Percentiles rank a stretch among this genome's conserved stretches.
Conservation (phyloP, 2,329 filamentous ascomycete species). For the Calonectria hawksworthii region DNA sequence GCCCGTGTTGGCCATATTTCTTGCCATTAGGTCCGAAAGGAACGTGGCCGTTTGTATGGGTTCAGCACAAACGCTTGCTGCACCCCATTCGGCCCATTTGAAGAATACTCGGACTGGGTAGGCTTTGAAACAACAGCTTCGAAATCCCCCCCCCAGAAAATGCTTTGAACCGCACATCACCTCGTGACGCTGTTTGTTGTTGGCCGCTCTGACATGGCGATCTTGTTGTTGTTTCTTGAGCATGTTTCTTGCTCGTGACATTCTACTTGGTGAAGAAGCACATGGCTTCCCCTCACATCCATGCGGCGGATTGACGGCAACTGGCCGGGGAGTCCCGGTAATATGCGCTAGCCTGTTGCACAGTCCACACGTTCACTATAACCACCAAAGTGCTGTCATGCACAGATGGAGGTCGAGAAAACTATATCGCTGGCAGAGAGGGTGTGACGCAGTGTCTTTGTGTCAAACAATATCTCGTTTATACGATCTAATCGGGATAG, state of each 20-base stretch:
- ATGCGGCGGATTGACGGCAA: neutral
- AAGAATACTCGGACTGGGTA: neutral
- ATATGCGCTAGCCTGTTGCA: neutral
- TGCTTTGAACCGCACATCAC: neutral
- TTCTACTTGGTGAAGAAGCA: neutral
- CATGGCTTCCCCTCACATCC: neutral
- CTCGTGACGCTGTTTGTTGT: neutral
- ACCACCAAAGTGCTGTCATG: neutral
- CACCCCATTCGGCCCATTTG: neutral
- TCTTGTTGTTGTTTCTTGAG: neutral
- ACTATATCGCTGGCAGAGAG: neutral
- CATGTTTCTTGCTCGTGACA: neutral
- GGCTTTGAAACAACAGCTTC: neutral
- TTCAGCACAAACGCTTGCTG: neutral
- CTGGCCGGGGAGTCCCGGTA: neutral
- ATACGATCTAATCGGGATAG: neutral
- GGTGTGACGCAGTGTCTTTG: neutral
- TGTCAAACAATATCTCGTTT: neutral
- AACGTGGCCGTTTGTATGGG: neutral
- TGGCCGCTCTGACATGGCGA: neutral
- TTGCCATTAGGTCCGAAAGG: neutral
- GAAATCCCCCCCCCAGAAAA: no score
- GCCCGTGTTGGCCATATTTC: neutral
- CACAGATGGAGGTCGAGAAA: neutral
- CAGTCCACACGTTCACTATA: slow-evolving; percentile 1